Evolutionary conservation across 768 basidiomycete genomes (phyloP).

Genomic region (Calocybe gangraenosa): DNA sequence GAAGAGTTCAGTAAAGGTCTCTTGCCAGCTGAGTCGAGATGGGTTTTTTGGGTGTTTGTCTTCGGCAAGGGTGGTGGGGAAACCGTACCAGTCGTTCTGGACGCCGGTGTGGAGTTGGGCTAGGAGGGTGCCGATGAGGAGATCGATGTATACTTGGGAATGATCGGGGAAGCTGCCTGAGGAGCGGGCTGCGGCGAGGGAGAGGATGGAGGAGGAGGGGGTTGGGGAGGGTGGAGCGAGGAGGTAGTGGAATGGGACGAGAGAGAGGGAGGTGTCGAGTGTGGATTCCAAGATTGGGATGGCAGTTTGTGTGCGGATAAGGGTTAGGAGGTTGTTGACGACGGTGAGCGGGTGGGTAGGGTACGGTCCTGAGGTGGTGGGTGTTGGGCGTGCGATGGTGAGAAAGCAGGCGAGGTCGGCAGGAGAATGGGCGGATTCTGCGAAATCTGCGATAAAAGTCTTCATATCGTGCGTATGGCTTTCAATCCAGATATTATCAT

Average conservation of each 20-base stretch:
- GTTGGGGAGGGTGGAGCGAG: constrained; percentile 40
- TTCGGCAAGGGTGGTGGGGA: constrained; percentile 30
- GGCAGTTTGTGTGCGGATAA: constrained; percentile 38
- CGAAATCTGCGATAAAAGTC: constrained; percentile 17
- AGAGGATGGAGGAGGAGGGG: constrained; percentile 29
- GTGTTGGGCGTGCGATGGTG: constrained; percentile 21
- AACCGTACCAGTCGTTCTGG: constrained; percentile 78
- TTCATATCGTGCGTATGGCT: constrained; percentile 15
- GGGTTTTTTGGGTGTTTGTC: constrained; percentile 20
- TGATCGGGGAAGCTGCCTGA: constrained; percentile 29
- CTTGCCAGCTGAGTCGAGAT: constrained; percentile 69
- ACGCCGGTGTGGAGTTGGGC: constrained; percentile 58
- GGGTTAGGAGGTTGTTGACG: constrained; percentile 34
- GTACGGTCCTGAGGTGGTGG: constrained; percentile 15
- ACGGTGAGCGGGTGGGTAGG: constrained; percentile 33
- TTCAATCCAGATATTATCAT: neutral
- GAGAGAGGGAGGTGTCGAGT: constrained; percentile 41
- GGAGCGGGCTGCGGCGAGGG: constrained; percentile 35
- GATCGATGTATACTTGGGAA: constrained; percentile 45
- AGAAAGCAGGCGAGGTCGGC: constrained; percentile 23
- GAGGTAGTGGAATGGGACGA: constrained; percentile 49
- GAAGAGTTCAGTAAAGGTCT: constrained; percentile 58
- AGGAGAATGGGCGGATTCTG: neutral
- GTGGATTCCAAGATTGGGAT: constrained; percentile 48
- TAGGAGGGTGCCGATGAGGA: constrained; percentile 58